phyloP scores from a whole-genome alignment of 2,329 filamentous ascomycete genomes.

The Ophiobolus disseminans region DNA sequence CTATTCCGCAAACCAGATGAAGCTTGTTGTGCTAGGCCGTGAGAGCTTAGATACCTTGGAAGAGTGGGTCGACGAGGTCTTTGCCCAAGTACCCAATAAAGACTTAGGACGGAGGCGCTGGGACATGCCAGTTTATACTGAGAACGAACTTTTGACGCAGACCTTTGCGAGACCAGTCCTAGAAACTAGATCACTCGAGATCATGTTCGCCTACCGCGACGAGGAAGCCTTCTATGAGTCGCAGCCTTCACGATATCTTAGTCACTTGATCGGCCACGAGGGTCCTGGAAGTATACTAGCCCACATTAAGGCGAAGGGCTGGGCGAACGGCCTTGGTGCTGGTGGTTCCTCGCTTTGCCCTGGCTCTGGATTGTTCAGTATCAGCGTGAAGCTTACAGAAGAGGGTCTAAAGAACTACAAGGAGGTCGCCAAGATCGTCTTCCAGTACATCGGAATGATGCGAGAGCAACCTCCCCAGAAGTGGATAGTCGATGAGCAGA shows the following conservation, averaged over 20 bases:
- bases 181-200: constrained; percentile 79
- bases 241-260: constrained; percentile 84
- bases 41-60: constrained; percentile 84
- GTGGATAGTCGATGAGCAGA: constrained; percentile 95
- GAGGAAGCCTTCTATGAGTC: constrained; percentile 80
- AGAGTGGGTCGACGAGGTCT: constrained; percentile 82
- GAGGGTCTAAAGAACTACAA: constrained; percentile 83
- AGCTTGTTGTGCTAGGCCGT: constrained; percentile 82
- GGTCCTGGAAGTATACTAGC: constrained; percentile 91
- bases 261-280: constrained; percentile 89
- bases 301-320: constrained; percentile 87
- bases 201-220: constrained; percentile 85
- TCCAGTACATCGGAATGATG: constrained; percentile 90
- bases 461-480: constrained; percentile 80
- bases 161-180: constrained; percentile 91
- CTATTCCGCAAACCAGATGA: constrained; percentile 94
- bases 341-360: constrained; percentile 79
- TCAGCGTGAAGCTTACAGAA: constrained; percentile 80
- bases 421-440: constrained; percentile 82
- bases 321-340: constrained; percentile 83
- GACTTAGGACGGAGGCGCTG: constrained; percentile 72
- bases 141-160: constrained; percentile 70
- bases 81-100: constrained; percentile 82
- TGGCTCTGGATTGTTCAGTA: constrained; percentile 80
- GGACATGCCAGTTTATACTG: constrained; percentile 68